Evolutionary conservation across 169 alveolate genomes (phyloP), one percentile per base, ranked within the genome.

Genomic region (Toxoplasma gondii): DNA sequence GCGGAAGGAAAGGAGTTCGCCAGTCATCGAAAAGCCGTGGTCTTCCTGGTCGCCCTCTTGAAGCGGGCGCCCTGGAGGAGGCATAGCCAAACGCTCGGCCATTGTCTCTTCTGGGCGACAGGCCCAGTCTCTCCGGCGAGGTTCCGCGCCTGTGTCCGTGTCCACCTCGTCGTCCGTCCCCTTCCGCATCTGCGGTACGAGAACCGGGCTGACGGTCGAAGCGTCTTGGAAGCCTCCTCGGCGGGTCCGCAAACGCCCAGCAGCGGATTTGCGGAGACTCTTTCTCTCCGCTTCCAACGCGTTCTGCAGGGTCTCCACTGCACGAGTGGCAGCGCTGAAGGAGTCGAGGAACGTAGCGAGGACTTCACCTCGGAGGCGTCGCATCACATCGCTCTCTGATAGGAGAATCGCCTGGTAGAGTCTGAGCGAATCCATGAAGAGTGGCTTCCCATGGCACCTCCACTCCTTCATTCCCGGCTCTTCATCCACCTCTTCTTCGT

Each of bases 371-470:
- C 86, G 86, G 22, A 78, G 45, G 2, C 44, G 49, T 2, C 45
- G 49, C 45, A 78, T 10, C 86, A 39, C 19, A 4, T 17, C 39
- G n/a, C 67, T 44, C 4, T 43, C 90, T 82, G 90, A 94, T 53
- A 86, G 96, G 27, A 96, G 94, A 38, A 96, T 94, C n/a, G 97
- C 92, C 58, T 96, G 97, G 88, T 96, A 96, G 5, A 96, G 86
- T 39, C 94, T 94, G 16, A 96, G 95, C 4, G 96, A 93, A 86
- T 96, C 96, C 49, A 92, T 74, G 82, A 96, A 95, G 53, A 95
- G 97, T 0, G 96, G 95, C 44, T 95, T 82, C 44, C 12, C 58
- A 10, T n/a, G 49, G 84, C 24, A 74, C 4, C 67, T 82, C 67
- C 64, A 43, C 39, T 82, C 90, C 90, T 36, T 82, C 38, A 44